These are phyloP conservation scores for Dalechampia spathulata DNA, from an alignment of 441 rosid species.

Conservation along the genomic window DNA sequence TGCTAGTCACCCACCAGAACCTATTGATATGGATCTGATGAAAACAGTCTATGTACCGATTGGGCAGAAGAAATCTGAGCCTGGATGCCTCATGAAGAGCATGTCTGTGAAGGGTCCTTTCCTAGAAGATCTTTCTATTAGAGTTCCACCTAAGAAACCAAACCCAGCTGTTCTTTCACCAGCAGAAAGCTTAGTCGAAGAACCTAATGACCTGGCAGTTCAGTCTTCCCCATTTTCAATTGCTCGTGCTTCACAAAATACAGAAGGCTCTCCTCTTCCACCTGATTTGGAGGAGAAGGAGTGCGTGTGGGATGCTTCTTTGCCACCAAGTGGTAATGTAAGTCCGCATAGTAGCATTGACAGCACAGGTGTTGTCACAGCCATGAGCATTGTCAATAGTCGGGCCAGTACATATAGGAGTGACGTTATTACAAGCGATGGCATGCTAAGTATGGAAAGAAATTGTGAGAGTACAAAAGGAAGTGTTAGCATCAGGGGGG, in stretches of 20 bases:
- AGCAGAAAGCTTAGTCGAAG: constrained; percentile 62
- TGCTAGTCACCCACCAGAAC: constrained; percentile 92
- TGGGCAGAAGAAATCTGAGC: constrained; percentile 51
- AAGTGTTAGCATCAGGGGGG: constrained; percentile 59
- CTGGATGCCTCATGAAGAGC: constrained; percentile 58
- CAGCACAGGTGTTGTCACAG: constrained; percentile 58
- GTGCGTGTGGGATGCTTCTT: constrained; percentile 92
- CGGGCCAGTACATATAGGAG: constrained; percentile 62
- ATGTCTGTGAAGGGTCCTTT: constrained; percentile 66
- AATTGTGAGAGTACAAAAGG: constrained; percentile 62
- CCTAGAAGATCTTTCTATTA: constrained; percentile 69
- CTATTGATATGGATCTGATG: constrained; percentile 74
- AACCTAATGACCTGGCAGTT: constrained; percentile 36
- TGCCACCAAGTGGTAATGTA: constrained; percentile 87
- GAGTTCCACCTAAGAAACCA: constrained; percentile 53
- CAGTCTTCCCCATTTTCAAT: constrained; percentile 44
- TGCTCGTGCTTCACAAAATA: constrained; percentile 55
- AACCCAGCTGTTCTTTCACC: constrained; percentile 48
- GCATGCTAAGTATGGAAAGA: constrained; percentile 63
- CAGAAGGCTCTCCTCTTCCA: constrained; percentile 48
- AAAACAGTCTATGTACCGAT: constrained; percentile 61
- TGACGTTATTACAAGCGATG: constrained; percentile 65
- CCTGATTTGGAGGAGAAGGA: constrained; percentile 72
- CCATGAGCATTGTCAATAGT: constrained; percentile 85
- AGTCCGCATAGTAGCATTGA: constrained; percentile 85